Conservation (phyloP, 345 rosid species). For the Durio zibethinus region DNA sequence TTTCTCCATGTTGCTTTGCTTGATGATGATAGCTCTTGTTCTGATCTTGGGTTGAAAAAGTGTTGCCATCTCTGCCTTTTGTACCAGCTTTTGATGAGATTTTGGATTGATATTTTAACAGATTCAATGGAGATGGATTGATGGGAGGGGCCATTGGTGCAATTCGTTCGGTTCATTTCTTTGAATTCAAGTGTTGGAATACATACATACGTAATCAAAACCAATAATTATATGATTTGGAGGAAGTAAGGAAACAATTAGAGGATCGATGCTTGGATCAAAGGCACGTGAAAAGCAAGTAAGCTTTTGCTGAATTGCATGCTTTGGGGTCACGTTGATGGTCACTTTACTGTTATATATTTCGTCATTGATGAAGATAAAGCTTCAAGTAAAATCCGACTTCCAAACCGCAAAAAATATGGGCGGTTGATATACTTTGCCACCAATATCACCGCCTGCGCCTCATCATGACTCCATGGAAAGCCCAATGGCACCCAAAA, state of each 20-base stretch:
- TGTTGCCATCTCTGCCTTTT: conserved; percentile 52
- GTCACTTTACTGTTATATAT: not conserved
- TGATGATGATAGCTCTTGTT: not conserved
- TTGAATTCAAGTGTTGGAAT: not conserved
- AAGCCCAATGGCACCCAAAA: not conserved
- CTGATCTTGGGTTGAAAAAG: conserved; percentile 21
- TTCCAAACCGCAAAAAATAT: not conserved
- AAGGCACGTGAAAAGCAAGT: not conserved
- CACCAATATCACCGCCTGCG: not conserved
- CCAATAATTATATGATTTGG: conserved; percentile 9
- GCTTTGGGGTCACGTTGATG: conserved; percentile 13
- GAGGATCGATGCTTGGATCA: not conserved
- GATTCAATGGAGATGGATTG: conserved; percentile 33
- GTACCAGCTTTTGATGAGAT: conserved; percentile 42
- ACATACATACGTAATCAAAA: not conserved
- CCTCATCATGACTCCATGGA: not conserved
- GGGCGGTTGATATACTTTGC: not conserved
- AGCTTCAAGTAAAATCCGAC: not conserved
- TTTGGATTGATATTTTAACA: conserved; percentile 40
- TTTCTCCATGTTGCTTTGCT: conserved; percentile 44
- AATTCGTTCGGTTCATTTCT: not conserved
- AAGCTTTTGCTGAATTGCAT: not conserved
- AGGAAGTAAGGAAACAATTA: not conserved
- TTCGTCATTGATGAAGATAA: conserved; percentile 8
- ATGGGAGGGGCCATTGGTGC: not conserved